These are phyloP conservation scores for Pulveroboletus ravenelii DNA, from an alignment of 768 basidiomycete genomes.

Conservation along the genomic window DNA sequence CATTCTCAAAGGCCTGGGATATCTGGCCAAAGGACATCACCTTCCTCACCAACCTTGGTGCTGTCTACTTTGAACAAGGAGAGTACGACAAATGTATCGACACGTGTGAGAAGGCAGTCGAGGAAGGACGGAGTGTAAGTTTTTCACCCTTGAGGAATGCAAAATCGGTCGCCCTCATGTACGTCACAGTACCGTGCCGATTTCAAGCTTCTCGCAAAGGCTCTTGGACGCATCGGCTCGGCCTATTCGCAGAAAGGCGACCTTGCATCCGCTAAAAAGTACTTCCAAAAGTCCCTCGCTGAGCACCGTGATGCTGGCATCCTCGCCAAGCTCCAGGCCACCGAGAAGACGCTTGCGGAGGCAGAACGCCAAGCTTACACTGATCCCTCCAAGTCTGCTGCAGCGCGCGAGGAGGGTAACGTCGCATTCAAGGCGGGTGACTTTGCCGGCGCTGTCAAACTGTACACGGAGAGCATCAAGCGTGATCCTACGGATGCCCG, in stretches of 20 bases:
- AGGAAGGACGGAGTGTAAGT: constrained; percentile 79
- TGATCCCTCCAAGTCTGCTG: constrained; percentile 75
- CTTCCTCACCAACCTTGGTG: constrained; percentile 86
- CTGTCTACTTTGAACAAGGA: constrained; percentile 90
- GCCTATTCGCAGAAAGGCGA: constrained; percentile 83
- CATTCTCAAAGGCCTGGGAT: constrained; percentile 90
- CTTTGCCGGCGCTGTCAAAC: constrained; percentile 87
- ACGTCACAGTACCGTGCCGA: constrained; percentile 70
- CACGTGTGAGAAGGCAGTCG: constrained; percentile 92
- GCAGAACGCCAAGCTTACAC: constrained; percentile 79
- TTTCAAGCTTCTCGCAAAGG: constrained; percentile 94
- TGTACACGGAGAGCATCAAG: constrained; percentile 95
- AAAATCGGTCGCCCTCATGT: not conserved
- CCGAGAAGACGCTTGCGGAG: constrained; percentile 76
- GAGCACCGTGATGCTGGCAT: constrained; percentile 96
- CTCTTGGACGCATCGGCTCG: constrained; percentile 83
- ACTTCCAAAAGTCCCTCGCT: constrained; percentile 87
- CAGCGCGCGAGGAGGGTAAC: constrained; percentile 91
- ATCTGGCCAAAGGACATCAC: constrained; percentile 89
- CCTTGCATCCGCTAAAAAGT: constrained; percentile 74
- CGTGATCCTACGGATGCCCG: constrained; percentile 85
- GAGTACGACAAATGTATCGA: constrained; percentile 90
- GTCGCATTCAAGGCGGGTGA: constrained; percentile 85
- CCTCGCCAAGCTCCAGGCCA: constrained; percentile 82
- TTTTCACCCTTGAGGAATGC: not conserved